These are phyloP conservation scores for Taphrina flavorubra DNA, from an alignment of 1,139 yeast genomes.

Conservation along the genomic window DNA sequence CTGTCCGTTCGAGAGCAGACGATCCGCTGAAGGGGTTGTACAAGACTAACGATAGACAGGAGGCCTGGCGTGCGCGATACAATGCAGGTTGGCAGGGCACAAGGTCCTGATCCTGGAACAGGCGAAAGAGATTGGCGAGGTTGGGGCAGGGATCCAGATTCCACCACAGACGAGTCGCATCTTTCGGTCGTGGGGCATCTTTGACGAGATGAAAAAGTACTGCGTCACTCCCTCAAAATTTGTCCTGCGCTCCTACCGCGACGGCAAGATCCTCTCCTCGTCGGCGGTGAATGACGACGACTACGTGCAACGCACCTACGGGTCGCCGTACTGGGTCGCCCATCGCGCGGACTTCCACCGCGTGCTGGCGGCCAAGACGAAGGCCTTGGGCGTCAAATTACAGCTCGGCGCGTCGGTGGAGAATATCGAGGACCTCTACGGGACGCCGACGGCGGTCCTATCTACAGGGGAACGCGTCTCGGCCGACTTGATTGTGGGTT, in stretches of 20 bases:
- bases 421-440: conserved; percentile 46
- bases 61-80: conserved; percentile 54
- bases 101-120: conserved; percentile 53
- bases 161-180: conserved; percentile 53
- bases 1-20: neutral
- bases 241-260: conserved; percentile 49
- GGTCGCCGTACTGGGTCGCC: conserved; percentile 49
- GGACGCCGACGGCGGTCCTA: neutral
- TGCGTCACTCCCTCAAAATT: conserved; percentile 49
- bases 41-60: neutral
- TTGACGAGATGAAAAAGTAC: conserved; percentile 48
- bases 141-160: conserved; percentile 55
- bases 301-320: conserved; percentile 48
- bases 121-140: conserved; percentile 54
- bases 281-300: conserved; percentile 44
- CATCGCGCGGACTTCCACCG: conserved; percentile 42
- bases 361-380: conserved; percentile 47
- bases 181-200: conserved; percentile 50
- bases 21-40: no score
- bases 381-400: conserved; percentile 47
- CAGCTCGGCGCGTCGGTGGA: conserved; percentile 52
- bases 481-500: conserved; percentile 54
- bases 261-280: conserved; percentile 48
- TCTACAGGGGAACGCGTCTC: neutral
- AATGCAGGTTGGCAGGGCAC: conserved; percentile 53